Evolutionary conservation across 495 filamentous ascomycete genomes (phyloP).

Genomic region (Pyronema omphalodes): DNA sequence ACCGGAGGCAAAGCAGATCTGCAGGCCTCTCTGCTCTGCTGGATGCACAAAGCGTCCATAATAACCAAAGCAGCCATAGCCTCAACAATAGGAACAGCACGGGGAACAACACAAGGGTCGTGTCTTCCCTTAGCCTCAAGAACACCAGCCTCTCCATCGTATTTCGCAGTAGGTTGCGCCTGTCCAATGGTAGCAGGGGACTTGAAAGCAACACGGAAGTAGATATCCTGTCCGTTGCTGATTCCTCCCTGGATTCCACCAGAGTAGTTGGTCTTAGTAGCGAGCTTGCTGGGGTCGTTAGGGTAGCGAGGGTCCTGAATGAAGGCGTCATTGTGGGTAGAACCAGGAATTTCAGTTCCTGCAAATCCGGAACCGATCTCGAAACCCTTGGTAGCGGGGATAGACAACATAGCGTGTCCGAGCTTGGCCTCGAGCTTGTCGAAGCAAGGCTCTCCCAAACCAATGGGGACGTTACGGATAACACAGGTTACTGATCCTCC

Average conservation of each 20-base stretch:
- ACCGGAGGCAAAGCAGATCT: conserved; percentile 36
- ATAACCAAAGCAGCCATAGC: conserved; percentile 83
- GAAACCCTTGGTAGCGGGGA: conserved; percentile 93
- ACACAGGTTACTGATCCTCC: conserved; percentile 94
- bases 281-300: conserved; percentile 34
- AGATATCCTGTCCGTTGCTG: conserved; percentile 83
- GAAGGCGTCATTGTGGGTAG: conserved; percentile 86
- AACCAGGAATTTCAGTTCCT: conserved; percentile 74
- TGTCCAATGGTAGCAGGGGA: conserved; percentile 88
- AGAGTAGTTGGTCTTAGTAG: conserved; percentile 88
- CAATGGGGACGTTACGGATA: conserved; percentile 72
- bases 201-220: conserved; percentile 93
- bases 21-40: conserved; percentile 49
- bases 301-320: conserved; percentile 36
- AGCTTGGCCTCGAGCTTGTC: conserved; percentile 91
- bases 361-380: conserved; percentile 90
- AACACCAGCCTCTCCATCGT: conserved; percentile 53
- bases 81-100: conserved; percentile 91
- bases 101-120: conserved; percentile 86
- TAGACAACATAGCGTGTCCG: conserved; percentile 90
- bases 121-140: conserved; percentile 90
- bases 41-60: conserved; percentile 79
- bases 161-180: conserved; percentile 69
- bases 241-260: conserved; percentile 96
- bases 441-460: conserved; percentile 87